Conservation (phyloP, 2,329 filamentous ascomycete species). For the Xylariaceae sp. region DNA sequence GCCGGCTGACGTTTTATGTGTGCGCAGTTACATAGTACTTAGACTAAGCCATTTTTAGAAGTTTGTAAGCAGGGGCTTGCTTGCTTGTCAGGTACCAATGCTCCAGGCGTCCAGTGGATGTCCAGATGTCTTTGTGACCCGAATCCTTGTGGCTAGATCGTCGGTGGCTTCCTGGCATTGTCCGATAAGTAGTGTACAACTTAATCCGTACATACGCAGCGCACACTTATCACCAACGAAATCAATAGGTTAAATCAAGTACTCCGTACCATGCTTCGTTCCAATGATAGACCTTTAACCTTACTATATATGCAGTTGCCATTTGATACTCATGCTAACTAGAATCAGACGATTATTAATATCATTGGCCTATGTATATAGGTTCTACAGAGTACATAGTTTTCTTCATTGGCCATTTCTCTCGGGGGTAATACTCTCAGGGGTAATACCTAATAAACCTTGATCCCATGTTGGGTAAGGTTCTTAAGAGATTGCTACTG, state of each 20-base stretch:
- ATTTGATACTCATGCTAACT: background rate
- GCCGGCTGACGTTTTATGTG: background rate
- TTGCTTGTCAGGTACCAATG: background rate
- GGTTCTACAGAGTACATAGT: too few relatives aligned
- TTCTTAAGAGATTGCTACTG: background rate
- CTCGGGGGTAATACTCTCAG: too few relatives aligned
- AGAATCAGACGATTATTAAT: background rate
- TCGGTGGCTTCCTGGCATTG: too few relatives aligned
- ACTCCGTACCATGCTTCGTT: too few relatives aligned
- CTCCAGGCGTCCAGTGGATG: background rate
- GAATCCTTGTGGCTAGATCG: too few relatives aligned
- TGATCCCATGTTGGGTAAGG: background rate
- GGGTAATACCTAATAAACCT: background rate
- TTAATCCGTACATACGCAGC: too few relatives aligned
- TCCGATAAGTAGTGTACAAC: too few relatives aligned
- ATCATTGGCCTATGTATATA: background rate
- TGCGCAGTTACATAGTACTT: too few relatives aligned
- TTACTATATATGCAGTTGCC: too few relatives aligned
- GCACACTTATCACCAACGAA: too few relatives aligned
- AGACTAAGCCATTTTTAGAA: background rate
- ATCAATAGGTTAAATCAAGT: too few relatives aligned
- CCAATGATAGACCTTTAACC: too few relatives aligned
- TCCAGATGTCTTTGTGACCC: background rate
- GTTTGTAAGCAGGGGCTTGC: constrained; percentile 13
- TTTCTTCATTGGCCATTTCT: background rate